Conservation (phyloP, 2,329 filamentous ascomycete species). For the Leptographium galeiforme region DNA sequence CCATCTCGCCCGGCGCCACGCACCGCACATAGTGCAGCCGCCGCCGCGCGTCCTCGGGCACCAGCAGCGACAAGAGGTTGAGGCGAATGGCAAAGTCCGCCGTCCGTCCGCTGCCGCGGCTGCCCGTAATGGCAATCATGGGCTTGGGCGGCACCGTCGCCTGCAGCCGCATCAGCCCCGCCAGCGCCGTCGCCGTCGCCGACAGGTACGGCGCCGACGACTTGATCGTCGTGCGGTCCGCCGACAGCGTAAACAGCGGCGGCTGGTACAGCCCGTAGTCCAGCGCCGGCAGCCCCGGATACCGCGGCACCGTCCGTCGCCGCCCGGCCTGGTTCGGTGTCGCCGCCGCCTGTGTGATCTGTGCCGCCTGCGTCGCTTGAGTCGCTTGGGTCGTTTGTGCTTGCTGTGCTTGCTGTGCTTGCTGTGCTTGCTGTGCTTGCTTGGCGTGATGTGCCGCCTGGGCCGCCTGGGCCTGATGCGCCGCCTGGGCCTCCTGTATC, state of each 20-base stretch:
- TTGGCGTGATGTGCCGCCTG: background rate
- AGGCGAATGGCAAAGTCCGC: constrained; percentile 40
- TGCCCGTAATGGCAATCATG: constrained; percentile 34
- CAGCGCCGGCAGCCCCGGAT: constrained; percentile 32
- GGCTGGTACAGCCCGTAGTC: constrained; percentile 41
- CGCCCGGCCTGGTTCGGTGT: background rate
- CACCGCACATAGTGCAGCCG: constrained; percentile 41
- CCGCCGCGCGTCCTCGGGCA: constrained; percentile 29
- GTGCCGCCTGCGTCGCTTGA: too few species aligned
- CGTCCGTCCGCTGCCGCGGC: constrained; percentile 22
- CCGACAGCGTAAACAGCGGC: constrained; percentile 35
- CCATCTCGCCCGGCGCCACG: constrained; percentile 33
- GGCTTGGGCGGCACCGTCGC: constrained; percentile 42
- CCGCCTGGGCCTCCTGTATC: constrained; percentile 1
- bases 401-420: constrained; percentile 7
- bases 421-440: constrained; percentile 3
- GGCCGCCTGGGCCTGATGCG: constrained; percentile 7
- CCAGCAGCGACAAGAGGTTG: constrained; percentile 39
- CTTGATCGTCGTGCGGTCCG: constrained; percentile 32
- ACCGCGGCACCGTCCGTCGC: constrained; percentile 17
- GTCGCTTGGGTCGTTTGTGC: background rate
- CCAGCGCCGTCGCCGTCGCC: constrained; percentile 28
- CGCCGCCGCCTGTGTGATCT: too few species aligned
- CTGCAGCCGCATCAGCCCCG: constrained; percentile 31
- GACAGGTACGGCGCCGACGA: constrained; percentile 35